Base-by-base conservation (phyloP, 2,329 filamentous ascomycete species). In the Fonsecaea multimorphosa region DNA sequence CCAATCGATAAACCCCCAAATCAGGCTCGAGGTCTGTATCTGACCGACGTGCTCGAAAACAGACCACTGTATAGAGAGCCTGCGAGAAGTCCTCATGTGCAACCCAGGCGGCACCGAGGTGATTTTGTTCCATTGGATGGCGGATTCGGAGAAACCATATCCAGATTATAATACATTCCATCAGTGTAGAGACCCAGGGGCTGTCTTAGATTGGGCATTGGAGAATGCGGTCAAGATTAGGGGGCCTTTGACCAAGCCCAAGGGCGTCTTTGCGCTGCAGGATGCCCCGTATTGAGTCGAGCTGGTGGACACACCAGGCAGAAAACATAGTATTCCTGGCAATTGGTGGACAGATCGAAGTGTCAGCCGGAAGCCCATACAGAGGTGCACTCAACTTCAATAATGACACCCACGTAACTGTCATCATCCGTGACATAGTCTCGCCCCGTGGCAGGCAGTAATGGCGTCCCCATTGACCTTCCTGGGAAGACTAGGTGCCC, bases 21-120 rank as follows among this genome's bases (percentile, higher is more conserved):
- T n/a, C n/a, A n/a, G n/a, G n/a, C n/a, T 11, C 32, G 32, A 34
- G 32, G 12, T 34, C 32, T 34, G 3, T 1, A 34, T 34, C 32
- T 34, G 32, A 34, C 32, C n/a, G 32, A 1, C 8, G 32, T 55
- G 24, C 14, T 3, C 12, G 8, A 1, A n/a, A 11, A 12, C 12
- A 55, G 52, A 55, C n/a, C 52, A 55, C 29, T 55, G 52, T 31
- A 55, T 55, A 31, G 52, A 55, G 29, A 55, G 52, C 29, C 52
- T 55, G 24, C 52, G 52, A n/a, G 52, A 55, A 9, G 52, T 55
- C 24, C 52, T 55, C 52, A 55, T 55, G 52, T 55, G 52, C 29
- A 55, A 55, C 27, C 52, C 52, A 7, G 24, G 29, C 11, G 52
- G 52, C 24, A n/a, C 24, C 12, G 52, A 55, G 52, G 52, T 55